A percentile compares a stretch with the other conserved stretches of the same genome.
Conservation (phyloP, 345 rosid genomes). For the Hibiscus mutabilis region DNA sequence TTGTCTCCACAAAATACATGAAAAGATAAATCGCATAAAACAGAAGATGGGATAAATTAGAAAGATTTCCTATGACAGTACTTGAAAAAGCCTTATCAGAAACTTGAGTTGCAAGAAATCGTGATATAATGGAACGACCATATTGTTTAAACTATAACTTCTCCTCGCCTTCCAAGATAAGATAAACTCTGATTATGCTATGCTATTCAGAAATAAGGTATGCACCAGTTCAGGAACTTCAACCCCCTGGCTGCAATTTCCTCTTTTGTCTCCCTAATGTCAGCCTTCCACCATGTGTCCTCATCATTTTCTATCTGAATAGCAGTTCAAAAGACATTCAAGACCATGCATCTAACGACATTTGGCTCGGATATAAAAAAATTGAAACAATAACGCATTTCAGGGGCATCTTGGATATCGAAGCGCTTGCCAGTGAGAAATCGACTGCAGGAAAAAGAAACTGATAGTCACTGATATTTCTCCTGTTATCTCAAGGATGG, state of each 20-base stretch:
- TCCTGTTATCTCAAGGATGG: slow-evolving; percentile 12
- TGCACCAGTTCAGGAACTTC: slow-evolving; percentile 74
- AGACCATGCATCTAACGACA: not conserved
- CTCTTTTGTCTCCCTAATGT: slow-evolving; percentile 73
- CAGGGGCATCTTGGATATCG: slow-evolving; percentile 21
- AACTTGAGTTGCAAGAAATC: not conserved
- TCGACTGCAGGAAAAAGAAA: slow-evolving; percentile 91
- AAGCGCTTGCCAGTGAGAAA: slow-evolving; percentile 76
- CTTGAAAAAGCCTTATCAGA: not conserved
- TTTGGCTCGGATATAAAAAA: slow-evolving; percentile 10
- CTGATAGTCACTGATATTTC: slow-evolving; percentile 57
- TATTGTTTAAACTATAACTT: not conserved
- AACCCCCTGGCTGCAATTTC: slow-evolving; percentile 73
- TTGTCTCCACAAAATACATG: not conserved
- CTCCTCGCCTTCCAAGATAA: not conserved
- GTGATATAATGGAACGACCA: not conserved
- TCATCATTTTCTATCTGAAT: slow-evolving; percentile 73
- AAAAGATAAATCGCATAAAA: not conserved
- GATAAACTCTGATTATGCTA: not conserved
- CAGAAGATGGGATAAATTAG: not conserved
- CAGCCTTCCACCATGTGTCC: slow-evolving; percentile 71
- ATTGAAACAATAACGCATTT: slow-evolving; percentile 17
- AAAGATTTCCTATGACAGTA: not conserved
- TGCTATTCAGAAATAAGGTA: not conserved
- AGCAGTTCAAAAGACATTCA: slow-evolving; percentile 20